phyloP scores from a whole-genome alignment of 208 protist genomes.

The Novymonas esmeraldas region DNA sequence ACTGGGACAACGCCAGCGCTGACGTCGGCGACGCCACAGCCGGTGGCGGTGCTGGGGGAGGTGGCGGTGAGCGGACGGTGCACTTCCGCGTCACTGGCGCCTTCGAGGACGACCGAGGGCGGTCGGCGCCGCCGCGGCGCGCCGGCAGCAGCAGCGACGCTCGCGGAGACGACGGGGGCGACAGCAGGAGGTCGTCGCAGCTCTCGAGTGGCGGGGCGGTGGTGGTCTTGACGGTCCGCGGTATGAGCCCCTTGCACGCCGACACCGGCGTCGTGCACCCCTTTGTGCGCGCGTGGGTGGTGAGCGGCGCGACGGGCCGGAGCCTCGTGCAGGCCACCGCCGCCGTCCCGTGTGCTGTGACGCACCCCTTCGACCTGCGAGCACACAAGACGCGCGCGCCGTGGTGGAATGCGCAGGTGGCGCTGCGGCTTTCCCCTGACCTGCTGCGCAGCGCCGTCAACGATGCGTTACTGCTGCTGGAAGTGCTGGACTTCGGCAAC shows the following conservation, averaged over 20 bases:
- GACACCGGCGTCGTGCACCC: slow-evolving; percentile 73
- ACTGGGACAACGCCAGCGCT: not conserved
- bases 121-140: not conserved
- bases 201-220: not conserved
- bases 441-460: slow-evolving; percentile 12
- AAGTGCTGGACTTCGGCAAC: slow-evolving; percentile 77
- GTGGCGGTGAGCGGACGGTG: not conserved
- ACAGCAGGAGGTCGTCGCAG: not conserved
- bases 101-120: slow-evolving; percentile 20
- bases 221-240: slow-evolving; percentile 56
- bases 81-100: slow-evolving; percentile 30
- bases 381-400: slow-evolving; percentile 56
- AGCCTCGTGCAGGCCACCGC: slow-evolving; percentile 37
- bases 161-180: not conserved
- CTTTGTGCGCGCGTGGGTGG: slow-evolving; percentile 83
- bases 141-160: not conserved
- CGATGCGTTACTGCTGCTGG: slow-evolving; percentile 69
- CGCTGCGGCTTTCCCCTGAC: slow-evolving; percentile 35
- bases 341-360: slow-evolving; percentile 52
- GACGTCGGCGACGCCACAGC: not conserved
- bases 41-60: not conserved
- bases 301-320: slow-evolving; percentile 62
- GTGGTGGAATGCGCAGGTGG: slow-evolving; percentile 73
- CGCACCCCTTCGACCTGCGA: slow-evolving; percentile 80
- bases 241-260: slow-evolving; percentile 77